These are phyloP conservation scores for Termitomyces eurrhizus DNA, from an alignment of 768 basidiomycete species.

Conservation along the genomic window DNA sequence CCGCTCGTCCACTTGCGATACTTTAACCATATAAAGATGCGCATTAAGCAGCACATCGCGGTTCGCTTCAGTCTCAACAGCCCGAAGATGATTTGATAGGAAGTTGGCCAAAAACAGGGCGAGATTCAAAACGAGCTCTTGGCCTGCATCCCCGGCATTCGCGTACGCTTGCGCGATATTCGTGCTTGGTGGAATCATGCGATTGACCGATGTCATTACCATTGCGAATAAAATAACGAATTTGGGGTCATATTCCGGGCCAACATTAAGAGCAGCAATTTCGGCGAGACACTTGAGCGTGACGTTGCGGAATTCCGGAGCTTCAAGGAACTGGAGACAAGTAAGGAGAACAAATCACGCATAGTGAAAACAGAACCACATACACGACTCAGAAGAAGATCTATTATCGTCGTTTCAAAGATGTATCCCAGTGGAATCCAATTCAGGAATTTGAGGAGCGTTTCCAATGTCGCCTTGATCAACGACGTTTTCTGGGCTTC, in stretches of 20 bases:
- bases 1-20: slow-evolving; percentile 96
- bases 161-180: slow-evolving; percentile 92
- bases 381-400: slow-evolving; percentile 87
- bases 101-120: slow-evolving; percentile 98
- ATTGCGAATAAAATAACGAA: slow-evolving; percentile 97
- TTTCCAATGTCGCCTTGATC: slow-evolving; percentile 93
- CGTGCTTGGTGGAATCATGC: slow-evolving; percentile 94
- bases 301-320: slow-evolving; percentile 94
- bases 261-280: slow-evolving; percentile 91
- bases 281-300: slow-evolving; percentile 96
- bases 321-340: slow-evolving; percentile 81
- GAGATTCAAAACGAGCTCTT: slow-evolving; percentile 96
- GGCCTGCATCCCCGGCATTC: slow-evolving; percentile 86
- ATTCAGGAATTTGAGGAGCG: slow-evolving; percentile 91
- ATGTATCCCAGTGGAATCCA: slow-evolving; percentile 99
- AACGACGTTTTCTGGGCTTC: slow-evolving; percentile 95
- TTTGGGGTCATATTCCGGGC: slow-evolving; percentile 96
- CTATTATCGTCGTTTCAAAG: slow-evolving; percentile 97
- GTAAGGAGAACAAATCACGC: slow-evolving; percentile 3
- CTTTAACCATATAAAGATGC: slow-evolving; percentile 97
- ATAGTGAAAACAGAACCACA: slow-evolving; percentile 27
- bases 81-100: slow-evolving; percentile 86
- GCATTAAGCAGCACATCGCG: slow-evolving; percentile 94
- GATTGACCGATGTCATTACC: slow-evolving; percentile 96
- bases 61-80: slow-evolving; percentile 89